These are phyloP conservation scores for Phytopythium litorale DNA, from an alignment of 352 stramenopile species.

Conservation along the genomic window DNA sequence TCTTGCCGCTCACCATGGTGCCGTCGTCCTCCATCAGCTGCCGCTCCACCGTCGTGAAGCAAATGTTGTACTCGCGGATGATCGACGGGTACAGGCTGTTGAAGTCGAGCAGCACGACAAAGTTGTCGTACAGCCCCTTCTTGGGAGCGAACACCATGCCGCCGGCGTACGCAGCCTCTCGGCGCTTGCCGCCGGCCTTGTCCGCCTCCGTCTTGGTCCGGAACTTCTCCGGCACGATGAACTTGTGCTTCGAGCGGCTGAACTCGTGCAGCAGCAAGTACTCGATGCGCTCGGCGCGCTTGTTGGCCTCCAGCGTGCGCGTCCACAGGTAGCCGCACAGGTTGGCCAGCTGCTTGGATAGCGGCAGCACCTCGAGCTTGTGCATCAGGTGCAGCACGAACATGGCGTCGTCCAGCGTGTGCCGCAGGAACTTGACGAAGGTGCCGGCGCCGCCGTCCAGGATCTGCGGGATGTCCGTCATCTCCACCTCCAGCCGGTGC, in stretches of 20 bases:
- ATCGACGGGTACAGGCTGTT: conserved; percentile 99
- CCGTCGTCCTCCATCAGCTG: conserved; percentile 52
- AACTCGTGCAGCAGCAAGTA: conserved; percentile 99
- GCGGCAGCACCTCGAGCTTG: conserved; percentile 96
- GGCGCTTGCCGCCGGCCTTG: conserved; percentile 47
- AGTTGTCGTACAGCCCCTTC: conserved; percentile 99
- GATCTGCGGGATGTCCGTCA: conserved; percentile 93
- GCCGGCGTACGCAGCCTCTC: conserved; percentile 95
- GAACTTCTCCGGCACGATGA: conserved; percentile 96
- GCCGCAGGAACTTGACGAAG: conserved; percentile 92
- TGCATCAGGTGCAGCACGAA: conserved; percentile 97
- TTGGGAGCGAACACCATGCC: conserved; percentile 99
- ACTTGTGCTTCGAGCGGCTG: conserved; percentile 92
- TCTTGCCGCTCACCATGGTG: conserved; percentile 21
- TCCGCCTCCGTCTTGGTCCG: conserved; percentile 65
- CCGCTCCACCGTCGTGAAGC: conserved; percentile 4
- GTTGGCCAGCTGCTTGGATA: conserved; percentile 98
- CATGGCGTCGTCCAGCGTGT: conserved; percentile 96
- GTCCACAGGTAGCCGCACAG: conserved; percentile 98
- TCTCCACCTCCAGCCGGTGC: conserved; percentile 91
- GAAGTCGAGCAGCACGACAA: conserved; percentile 99
- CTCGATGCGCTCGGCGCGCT: conserved; percentile 98
- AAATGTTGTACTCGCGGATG: conserved; percentile 78
- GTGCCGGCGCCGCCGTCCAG: conserved; percentile 84
- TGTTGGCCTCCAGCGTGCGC: conserved; percentile 94